phyloP scores from a whole-genome alignment of 2,329 filamentous ascomycete species.

The Stagonosporopsis rhizophila region DNA sequence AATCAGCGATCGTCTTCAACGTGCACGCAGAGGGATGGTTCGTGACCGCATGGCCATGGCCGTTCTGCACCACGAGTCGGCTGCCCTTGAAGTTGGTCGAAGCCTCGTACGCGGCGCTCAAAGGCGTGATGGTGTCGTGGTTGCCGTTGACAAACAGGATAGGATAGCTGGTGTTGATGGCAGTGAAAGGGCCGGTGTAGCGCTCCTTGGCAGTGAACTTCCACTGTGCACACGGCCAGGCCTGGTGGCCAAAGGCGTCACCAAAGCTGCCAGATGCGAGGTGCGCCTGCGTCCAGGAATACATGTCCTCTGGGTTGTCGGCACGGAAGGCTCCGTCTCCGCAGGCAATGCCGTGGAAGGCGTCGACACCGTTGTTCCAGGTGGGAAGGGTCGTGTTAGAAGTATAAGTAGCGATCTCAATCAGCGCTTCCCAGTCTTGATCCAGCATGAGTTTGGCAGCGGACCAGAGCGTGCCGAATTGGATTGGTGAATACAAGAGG shows the following conservation, averaged over 20 bases:
- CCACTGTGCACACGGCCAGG: slow-evolving; percentile 28
- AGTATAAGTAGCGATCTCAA: not conserved
- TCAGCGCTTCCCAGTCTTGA: slow-evolving; percentile 13
- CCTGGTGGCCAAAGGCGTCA: slow-evolving; percentile 17
- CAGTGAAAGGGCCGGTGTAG: slow-evolving; percentile 19
- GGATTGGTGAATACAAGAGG: slow-evolving; percentile 7
- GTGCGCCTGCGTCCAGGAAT: slow-evolving; percentile 18
- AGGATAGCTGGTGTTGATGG: slow-evolving; percentile 24
- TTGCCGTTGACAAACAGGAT: slow-evolving; percentile 25
- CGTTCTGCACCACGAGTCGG: slow-evolving; percentile 23
- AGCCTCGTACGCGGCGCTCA: slow-evolving; percentile 25
- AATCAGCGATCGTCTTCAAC: slow-evolving; percentile 15
- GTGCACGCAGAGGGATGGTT: slow-evolving; percentile 21
- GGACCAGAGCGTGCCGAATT: slow-evolving; percentile 1
- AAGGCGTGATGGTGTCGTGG: slow-evolving; percentile 27
- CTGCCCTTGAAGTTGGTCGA: slow-evolving; percentile 22
- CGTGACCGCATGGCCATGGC: slow-evolving; percentile 18
- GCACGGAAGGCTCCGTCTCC: slow-evolving; percentile 22
- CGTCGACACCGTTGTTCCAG: slow-evolving; percentile 16
- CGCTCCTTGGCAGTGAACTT: slow-evolving; percentile 25
- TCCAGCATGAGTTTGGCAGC: slow-evolving; percentile 5
- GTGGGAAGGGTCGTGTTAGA: slow-evolving; percentile 15
- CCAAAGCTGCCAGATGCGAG: slow-evolving; percentile 18
- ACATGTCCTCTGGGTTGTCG: slow-evolving; percentile 20
- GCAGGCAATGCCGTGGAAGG: slow-evolving; percentile 24